Base-by-base conservation (phyloP, 1,284 basidiomycete species). In the Takashimella koratensis region DNA sequence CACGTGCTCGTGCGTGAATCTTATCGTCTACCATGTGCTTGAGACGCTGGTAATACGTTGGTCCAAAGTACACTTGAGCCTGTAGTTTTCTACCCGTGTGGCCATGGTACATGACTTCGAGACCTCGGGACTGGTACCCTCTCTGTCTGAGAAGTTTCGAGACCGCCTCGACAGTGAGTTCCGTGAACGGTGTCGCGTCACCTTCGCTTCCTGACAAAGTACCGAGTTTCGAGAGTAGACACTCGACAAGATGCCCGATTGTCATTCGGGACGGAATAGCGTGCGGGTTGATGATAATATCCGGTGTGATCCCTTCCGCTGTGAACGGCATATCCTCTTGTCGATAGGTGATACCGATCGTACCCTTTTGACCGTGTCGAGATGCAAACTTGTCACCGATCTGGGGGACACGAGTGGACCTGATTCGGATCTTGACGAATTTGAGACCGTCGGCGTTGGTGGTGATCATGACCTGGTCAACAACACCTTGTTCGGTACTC, bases 21-120 rank as follows among this genome's bases (percentile, higher is more conserved):
- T 99, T 99, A 79, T 99, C 95, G 75, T 97, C 94, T 49, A 99
- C 95, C 95, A 99, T 99, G 79, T 99, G 95, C 80, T 99, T 99
- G 64, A 99, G 81, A 49, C 95, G 88, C 76, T 98, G 95, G 77
- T 99, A 99, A 77, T 99, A 99, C 1, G 96, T 99, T 11, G 95
- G 95, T 3, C 96, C 96, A 59, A 99, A 86, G 77, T 98, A 99
- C 13, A 98, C 86, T 73, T 99, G 96, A 19, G 96, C 95, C 73
- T 97, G 93, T 4, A 98, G 82, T 76, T 98, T 98, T 58, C 86
- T 85, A 26, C 96, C 95, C 1, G 95, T 98, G 75, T 98, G 95
- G 4, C 96, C 95, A 67, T 99, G 95, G 76, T 94, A 98, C 91
- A 99, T 96, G 65, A 98, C 85, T 73, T 99, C 95, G 12, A 98